These are phyloP conservation scores for Wolfiporia cocos DNA, from an alignment of 1,284 basidiomycete species.

Conservation along the genomic window DNA sequence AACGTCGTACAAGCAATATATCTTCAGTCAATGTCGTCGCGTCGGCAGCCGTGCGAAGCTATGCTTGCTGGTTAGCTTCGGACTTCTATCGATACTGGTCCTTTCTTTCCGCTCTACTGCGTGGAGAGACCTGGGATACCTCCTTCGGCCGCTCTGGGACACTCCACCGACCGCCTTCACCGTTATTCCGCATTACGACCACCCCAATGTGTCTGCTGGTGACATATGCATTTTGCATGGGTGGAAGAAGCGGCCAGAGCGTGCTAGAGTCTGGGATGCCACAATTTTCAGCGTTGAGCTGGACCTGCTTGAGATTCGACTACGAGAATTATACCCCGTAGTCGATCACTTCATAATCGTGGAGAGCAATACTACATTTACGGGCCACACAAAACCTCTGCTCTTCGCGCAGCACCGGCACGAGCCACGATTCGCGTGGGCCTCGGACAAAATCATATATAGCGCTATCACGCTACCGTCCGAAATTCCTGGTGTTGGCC, in stretches of 20 bases:
- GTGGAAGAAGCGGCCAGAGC: conserved; percentile 35
- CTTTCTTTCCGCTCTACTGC: no score
- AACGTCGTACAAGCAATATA: no score
- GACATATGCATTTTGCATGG: conserved; percentile 49
- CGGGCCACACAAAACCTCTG: conserved; percentile 51
- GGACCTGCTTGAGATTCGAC: conserved; percentile 62
- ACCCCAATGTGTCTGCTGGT: conserved; percentile 39
- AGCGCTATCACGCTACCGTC: conserved; percentile 23
- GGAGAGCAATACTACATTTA: conserved; percentile 59
- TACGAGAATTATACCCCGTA: conserved; percentile 56
- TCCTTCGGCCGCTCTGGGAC: no score
- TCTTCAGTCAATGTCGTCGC: no score
- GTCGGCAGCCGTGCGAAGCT: no score
- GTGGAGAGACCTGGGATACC: no score
- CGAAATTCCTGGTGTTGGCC: no score
- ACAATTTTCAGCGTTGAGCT: conserved; percentile 61
- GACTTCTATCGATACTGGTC: no score
- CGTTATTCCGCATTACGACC: conserved; percentile 47
- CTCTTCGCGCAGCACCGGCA: conserved; percentile 41
- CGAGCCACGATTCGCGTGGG: conserved; percentile 38
- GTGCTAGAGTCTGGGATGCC: conserved; percentile 40
- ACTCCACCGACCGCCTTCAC: conserved; percentile 39
- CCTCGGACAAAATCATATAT: conserved; percentile 50
- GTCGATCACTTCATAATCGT: conserved; percentile 65
- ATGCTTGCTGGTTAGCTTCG: no score